A percentile compares a stretch with the other conserved stretches of the same genome.
Conservation (phyloP, 1,139 yeast genomes). For the Kodamaea sp. region DNA sequence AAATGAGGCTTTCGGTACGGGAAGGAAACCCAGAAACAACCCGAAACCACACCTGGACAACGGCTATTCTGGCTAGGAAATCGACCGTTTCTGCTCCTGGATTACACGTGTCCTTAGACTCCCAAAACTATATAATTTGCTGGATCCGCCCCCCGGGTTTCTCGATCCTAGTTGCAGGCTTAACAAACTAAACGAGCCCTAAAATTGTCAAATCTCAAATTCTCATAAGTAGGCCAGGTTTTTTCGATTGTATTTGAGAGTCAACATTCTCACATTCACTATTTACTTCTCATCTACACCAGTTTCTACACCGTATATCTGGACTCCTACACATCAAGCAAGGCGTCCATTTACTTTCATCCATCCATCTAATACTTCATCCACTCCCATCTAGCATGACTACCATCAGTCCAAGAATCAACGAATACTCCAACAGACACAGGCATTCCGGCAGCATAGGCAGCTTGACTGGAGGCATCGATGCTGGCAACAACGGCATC, state of each 20-base stretch:
- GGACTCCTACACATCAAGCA: background rate
- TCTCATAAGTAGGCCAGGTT: background rate
- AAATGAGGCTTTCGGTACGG: too few species aligned
- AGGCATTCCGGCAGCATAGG: slow-evolving; percentile 19
- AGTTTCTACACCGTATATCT: background rate
- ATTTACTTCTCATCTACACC: background rate
- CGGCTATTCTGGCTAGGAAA: too few species aligned
- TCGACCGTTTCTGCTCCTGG: too few species aligned
- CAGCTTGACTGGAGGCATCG: slow-evolving; percentile 19
- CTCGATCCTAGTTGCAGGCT: too few species aligned
- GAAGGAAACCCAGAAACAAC: too few species aligned
- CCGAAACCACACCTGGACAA: too few species aligned
- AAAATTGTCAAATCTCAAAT: too few species aligned
- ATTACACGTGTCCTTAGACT: too few species aligned
- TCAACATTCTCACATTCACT: background rate
- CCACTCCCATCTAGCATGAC: slow-evolving; percentile 5
- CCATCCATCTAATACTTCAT: background rate
- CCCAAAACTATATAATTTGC: too few species aligned
- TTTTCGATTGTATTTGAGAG: background rate
- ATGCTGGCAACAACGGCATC: slow-evolving; percentile 8
- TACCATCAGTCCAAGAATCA: slow-evolving; percentile 8
- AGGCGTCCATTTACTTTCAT: background rate
- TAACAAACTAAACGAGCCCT: background rate
- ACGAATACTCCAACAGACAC: slow-evolving; percentile 9
- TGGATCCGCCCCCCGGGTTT: too few species aligned